Evolutionary conservation across 768 basidiomycete genomes (phyloP), one percentile per base, ranked within the genome.

Genomic region (Mycena galopus): DNA sequence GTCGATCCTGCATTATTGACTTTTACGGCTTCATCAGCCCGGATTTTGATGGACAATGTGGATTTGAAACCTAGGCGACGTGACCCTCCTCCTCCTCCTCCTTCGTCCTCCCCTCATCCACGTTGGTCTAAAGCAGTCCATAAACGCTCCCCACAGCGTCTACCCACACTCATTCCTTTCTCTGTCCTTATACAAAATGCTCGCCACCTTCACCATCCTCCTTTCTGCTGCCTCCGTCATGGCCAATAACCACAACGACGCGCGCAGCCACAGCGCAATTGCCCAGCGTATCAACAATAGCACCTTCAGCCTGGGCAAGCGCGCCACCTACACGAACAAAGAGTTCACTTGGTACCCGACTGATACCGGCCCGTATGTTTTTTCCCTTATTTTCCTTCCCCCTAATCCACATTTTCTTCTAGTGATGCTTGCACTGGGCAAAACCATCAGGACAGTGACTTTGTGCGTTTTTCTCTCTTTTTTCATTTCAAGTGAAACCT

Each of bases 401-500:
- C 6, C 53, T 56, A 5, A 53, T 32, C 35, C 30, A 8, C 25
- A 11, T 30, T 59, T 35, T 23, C n/a, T n/a, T n/a, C n/a, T 59
- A 72, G 71, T 14, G 72, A 73, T 32, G 72, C 72, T 9, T 73
- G 72, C 67, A 65, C 72, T 1, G 72, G 72, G 11, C 65, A 69
- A 47, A 65, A 65, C 63, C 72, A 73, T 51, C 30, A 55, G n/a
- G 67, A 69, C 59, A 73, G 63, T 50, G 72, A 73, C 39, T 73
- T 12, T 4, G 72, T 73, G 42, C 2, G 70, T 71, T 10, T 17
- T 27, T 58, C 9, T 30, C 12, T 44, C 17, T 44, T 47, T 51
- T 62, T 29, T 35, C 12, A 19, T 8, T 47, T 47, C 7, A 47
- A 1, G 6, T 33, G 14, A n/a, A 9, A 23, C 2, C 1, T 16